Evolutionary conservation across 2,329 filamentous ascomycete species (phyloP).

Genomic region (Cercospora beticola): DNA sequence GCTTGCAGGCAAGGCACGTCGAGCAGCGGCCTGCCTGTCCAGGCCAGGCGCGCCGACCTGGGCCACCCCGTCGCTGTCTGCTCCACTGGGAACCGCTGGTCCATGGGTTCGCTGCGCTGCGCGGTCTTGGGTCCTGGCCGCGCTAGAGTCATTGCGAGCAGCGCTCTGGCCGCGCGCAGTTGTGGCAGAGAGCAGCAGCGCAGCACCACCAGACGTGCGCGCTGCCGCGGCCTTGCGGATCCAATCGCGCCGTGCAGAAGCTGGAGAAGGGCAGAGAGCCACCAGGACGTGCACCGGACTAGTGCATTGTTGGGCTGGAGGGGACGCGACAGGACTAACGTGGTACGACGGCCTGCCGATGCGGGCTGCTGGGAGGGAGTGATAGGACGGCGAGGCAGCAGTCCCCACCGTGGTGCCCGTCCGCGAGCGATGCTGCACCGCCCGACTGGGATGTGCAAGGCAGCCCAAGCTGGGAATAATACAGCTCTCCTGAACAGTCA

Average conservation of each 20-base stretch:
- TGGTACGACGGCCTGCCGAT: slow-evolving; percentile 20
- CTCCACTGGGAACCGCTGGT: slow-evolving; percentile 22
- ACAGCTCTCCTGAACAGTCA: slow-evolving; percentile 5
- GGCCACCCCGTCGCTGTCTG: background rate
- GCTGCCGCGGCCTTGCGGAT: slow-evolving; percentile 14
- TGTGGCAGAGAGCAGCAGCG: background rate
- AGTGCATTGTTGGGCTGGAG: slow-evolving; percentile 11
- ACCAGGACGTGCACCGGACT: slow-evolving; percentile 16
- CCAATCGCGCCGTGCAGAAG: slow-evolving; percentile 24
- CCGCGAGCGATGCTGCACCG: background rate
- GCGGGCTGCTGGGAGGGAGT: background rate
- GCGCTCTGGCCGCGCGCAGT: background rate
- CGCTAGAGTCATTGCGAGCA: slow-evolving; percentile 16
- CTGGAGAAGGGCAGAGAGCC: slow-evolving; percentile 19
- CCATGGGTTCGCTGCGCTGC: slow-evolving; percentile 15
- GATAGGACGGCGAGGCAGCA: background rate
- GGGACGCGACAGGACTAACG: slow-evolving; percentile 19
- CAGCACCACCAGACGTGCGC: background rate
- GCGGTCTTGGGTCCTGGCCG: slow-evolving; percentile 19
- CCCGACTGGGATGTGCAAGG: slow-evolving; percentile 4
- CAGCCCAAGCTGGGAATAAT: slow-evolving; percentile 25
- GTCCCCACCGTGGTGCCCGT: background rate
- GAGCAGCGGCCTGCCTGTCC: slow-evolving; percentile 12
- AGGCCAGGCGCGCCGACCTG: background rate
- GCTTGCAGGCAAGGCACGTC: slow-evolving; percentile 19